Percentiles rank a stretch among this genome's conserved stretches.
phyloP scores from a whole-genome alignment of 352 stramenopile species.

The Pythium insidiosum region DNA sequence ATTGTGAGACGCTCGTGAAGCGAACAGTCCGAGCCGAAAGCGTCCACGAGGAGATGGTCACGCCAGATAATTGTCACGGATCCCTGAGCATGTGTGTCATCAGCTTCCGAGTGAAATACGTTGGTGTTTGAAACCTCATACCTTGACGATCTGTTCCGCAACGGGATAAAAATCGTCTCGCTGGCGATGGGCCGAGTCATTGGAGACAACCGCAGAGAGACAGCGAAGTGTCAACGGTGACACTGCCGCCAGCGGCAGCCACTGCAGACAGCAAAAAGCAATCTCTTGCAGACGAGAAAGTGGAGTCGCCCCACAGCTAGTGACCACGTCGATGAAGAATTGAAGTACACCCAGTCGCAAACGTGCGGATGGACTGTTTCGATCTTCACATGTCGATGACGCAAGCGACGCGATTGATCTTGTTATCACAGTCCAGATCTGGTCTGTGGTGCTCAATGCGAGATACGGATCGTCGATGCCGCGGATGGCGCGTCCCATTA shows the following conservation, averaged over 20 bases:
- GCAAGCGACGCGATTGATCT: constrained; percentile 20
- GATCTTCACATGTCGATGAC: too few relatives aligned
- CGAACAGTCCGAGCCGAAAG: too few relatives aligned
- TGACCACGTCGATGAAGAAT: constrained; percentile 32
- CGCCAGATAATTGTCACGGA: too few relatives aligned
- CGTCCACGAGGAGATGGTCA: too few relatives aligned
- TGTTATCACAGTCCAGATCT: constrained; percentile 43
- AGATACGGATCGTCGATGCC: constrained; percentile 28
- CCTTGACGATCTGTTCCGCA: constrained; percentile 6
- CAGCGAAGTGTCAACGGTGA: constrained; percentile 8
- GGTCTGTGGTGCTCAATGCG: constrained; percentile 22
- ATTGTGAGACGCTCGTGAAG: too few relatives aligned
- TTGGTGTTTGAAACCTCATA: neutral
- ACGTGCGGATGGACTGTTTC: constrained; percentile 15
- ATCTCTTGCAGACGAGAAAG: constrained; percentile 4
- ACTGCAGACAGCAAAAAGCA: constrained; percentile 6
- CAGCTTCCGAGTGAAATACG: neutral
- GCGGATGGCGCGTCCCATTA: constrained; percentile 48
- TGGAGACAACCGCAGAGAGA: constrained; percentile 6
- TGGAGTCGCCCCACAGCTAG: neutral
- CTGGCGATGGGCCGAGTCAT: constrained; percentile 1
- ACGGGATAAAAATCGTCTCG: constrained; percentile 1
- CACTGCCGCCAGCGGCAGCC: constrained; percentile 5
- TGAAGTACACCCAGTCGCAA: constrained; percentile 30
- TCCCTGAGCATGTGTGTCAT: neutral